Evolutionary conservation across 495 filamentous ascomycete genomes (phyloP).

Genomic region (Polyplosphaeria fusca): DNA sequence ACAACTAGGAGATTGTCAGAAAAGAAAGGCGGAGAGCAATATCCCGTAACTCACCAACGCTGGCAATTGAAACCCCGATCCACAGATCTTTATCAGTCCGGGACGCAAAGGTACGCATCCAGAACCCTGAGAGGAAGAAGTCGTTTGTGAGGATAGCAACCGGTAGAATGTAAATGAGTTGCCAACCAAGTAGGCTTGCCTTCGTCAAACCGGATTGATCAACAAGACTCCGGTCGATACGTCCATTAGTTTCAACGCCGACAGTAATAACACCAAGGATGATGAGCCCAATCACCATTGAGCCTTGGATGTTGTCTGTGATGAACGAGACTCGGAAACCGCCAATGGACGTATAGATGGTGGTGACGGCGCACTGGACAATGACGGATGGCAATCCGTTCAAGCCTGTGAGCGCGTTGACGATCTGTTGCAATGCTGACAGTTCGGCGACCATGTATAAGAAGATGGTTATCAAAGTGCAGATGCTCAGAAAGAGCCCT

Average conservation of each 20-base stretch:
- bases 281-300: slow-evolving; percentile 66
- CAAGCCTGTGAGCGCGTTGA: slow-evolving; percentile 66
- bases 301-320: slow-evolving; percentile 73
- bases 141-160: slow-evolving; percentile 73
- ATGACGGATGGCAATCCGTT: slow-evolving; percentile 70
- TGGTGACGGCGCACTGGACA: slow-evolving; percentile 67
- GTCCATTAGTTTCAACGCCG: slow-evolving; percentile 63
- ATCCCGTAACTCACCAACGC: no score
- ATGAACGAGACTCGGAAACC: slow-evolving; percentile 75
- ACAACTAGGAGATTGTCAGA: no score
- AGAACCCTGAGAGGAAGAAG: slow-evolving; percentile 75
- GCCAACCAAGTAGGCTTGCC: slow-evolving; percentile 65
- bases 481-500: slow-evolving; percentile 65
- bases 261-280: slow-evolving; percentile 68
- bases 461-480: slow-evolving; percentile 66
- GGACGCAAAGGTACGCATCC: slow-evolving; percentile 77
- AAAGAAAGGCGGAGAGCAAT: no score
- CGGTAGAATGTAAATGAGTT: slow-evolving; percentile 72
- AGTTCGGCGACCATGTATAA: slow-evolving; percentile 79
- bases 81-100: slow-evolving; percentile 73
- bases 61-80: slow-evolving; percentile 64
- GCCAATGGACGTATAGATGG: slow-evolving; percentile 72
- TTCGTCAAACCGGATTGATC: slow-evolving; percentile 59
- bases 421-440: slow-evolving; percentile 68
- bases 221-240: slow-evolving; percentile 65